phyloP scores from a whole-genome alignment of 148 eudicot genomes.

The Diospyros kaki region DNA sequence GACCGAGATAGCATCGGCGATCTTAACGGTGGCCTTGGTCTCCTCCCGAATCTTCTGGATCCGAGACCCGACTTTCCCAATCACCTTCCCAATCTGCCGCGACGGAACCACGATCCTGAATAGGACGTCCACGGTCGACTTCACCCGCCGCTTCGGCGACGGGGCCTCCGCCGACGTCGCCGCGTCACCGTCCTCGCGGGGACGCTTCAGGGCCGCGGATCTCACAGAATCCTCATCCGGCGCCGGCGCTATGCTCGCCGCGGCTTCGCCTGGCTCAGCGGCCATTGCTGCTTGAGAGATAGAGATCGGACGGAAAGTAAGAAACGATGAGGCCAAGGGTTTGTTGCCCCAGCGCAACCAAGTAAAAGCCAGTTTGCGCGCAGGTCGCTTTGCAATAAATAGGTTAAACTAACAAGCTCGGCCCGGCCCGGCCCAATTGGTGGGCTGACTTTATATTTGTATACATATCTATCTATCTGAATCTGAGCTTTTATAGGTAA shows the following conservation, averaged over 20 bases:
- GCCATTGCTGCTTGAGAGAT: slow-evolving; percentile 22
- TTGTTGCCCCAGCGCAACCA: no score
- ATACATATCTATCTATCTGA: no score
- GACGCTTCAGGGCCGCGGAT: slow-evolving; percentile 30
- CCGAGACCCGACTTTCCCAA: slow-evolving; percentile 67
- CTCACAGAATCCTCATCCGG: slow-evolving; percentile 11
- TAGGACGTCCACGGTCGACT: slow-evolving; percentile 50
- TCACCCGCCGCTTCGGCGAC: slow-evolving; percentile 53
- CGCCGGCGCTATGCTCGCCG: slow-evolving; percentile 7
- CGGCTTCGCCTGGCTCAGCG: slow-evolving; percentile 35
- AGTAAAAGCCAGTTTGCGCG: no score
- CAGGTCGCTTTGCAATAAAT: no score
- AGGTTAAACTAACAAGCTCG: no score
- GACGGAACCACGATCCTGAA: slow-evolving; percentile 80
- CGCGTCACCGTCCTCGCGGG: slow-evolving; percentile 38
- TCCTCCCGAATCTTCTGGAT: slow-evolving; percentile 82
- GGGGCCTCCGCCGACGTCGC: slow-evolving; percentile 35
- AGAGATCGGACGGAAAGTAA: not conserved
- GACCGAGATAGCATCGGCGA: slow-evolving; percentile 86
- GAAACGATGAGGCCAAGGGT: not conserved
- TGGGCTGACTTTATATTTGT: no score
- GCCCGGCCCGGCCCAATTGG: no score
- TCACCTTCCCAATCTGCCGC: slow-evolving; percentile 85
- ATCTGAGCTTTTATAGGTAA: no score
- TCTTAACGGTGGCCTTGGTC: slow-evolving; percentile 67